Percentiles rank a stretch among this genome's conserved stretches.
Evolutionary conservation across 2,329 filamentous ascomycete species (phyloP).

Genomic region (Polychaeton citri): DNA sequence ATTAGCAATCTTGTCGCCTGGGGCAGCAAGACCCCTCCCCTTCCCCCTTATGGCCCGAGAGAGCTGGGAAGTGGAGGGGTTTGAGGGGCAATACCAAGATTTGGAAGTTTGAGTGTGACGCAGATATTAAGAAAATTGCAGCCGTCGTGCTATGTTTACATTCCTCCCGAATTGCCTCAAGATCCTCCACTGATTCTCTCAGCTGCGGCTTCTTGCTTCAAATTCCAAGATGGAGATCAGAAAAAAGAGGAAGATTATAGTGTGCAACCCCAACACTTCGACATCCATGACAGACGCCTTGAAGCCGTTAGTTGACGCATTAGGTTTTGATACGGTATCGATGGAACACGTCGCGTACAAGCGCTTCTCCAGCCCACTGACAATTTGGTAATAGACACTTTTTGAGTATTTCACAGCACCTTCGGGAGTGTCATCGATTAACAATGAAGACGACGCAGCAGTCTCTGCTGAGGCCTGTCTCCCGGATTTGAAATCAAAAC

Average conservation of each 20-base stretch:
- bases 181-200: no score
- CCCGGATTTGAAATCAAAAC: constrained; percentile 34
- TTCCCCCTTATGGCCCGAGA: no score
- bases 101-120: no score
- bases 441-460: constrained; percentile 56
- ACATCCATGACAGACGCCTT: constrained; percentile 57
- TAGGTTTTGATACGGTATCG: constrained; percentile 31
- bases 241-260: constrained; percentile 36
- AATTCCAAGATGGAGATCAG: background rate
- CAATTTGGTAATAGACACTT: constrained; percentile 21
- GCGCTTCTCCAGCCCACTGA: background rate
- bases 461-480: constrained; percentile 51
- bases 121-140: no score
- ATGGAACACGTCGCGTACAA: constrained; percentile 8
- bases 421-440: constrained; percentile 59
- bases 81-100: no score
- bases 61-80: no score
- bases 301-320: constrained; percentile 33
- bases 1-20: no score
- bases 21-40: no score
- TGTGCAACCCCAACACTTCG: constrained; percentile 73
- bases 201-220: no score
- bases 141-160: no score
- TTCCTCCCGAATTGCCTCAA: no score
- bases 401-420: constrained; percentile 56